A percentile compares a stretch with the other conserved stretches of the same genome.
phyloP scores from a whole-genome alignment of 1,139 yeast species.

The Taphrina wiesneri region DNA sequence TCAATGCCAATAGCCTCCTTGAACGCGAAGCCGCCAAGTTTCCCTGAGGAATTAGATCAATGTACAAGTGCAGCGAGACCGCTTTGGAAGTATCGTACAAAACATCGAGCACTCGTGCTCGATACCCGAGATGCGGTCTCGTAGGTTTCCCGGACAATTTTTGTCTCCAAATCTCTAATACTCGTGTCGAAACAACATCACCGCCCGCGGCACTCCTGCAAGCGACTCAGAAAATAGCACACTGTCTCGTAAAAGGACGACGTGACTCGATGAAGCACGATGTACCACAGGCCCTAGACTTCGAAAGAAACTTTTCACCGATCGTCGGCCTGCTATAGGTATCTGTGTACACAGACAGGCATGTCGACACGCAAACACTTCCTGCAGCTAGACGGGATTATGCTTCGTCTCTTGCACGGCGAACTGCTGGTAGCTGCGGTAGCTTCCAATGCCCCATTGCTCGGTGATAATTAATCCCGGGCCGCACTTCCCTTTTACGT shows the following conservation, averaged over 20 bases:
- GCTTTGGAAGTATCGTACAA: background rate
- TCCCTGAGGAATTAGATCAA: slow-evolving; percentile 10
- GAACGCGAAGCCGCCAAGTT: slow-evolving; percentile 25
- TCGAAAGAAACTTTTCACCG: background rate
- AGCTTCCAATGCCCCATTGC: background rate
- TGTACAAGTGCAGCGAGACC: background rate
- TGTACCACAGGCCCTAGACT: too few species aligned
- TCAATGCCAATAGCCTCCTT: slow-evolving; percentile 50
- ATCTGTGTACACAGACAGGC: too few species aligned
- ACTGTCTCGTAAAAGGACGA: background rate
- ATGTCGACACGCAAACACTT: background rate
- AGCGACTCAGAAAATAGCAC: background rate
- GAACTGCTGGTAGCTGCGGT: background rate
- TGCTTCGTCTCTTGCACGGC: background rate
- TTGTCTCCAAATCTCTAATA: background rate
- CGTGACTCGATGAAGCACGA: too few species aligned
- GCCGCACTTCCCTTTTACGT: background rate
- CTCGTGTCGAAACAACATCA: background rate
- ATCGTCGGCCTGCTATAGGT: background rate
- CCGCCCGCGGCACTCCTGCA: background rate
- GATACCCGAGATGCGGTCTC: background rate
- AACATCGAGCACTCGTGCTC: background rate
- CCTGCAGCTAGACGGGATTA: background rate
- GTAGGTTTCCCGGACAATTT: background rate
- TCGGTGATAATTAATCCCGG: background rate